These are phyloP conservation scores for Solanum acaule DNA, from an alignment of 257 asterid species.

Conservation along the genomic window DNA sequence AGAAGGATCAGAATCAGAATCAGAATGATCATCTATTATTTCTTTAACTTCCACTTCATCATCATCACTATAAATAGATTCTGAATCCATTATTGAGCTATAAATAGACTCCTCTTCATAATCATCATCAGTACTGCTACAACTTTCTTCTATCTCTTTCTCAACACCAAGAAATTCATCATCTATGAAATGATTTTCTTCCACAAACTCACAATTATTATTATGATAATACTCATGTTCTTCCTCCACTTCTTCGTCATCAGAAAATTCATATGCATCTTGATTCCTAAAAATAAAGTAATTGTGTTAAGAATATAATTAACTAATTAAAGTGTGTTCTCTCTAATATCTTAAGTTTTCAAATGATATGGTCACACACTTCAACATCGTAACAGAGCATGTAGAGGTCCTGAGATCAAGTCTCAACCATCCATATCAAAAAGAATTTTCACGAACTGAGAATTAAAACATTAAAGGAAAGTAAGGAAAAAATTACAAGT, in stretches of 20 bases:
- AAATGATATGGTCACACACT: neutral
- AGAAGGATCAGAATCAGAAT: slow-evolving; percentile 19
- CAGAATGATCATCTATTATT: slow-evolving; percentile 10
- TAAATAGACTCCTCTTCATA: slow-evolving; percentile 20
- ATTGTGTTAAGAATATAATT: neutral
- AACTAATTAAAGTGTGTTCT: neutral
- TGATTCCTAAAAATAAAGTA: slow-evolving; percentile 34
- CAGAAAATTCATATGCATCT: slow-evolving; percentile 53
- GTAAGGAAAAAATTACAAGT: neutral
- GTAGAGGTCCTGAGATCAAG: neutral
- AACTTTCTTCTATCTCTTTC: slow-evolving; percentile 2
- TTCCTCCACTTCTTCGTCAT: slow-evolving; percentile 43
- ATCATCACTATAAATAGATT: slow-evolving; percentile 4
- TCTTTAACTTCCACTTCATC: slow-evolving; percentile 21
- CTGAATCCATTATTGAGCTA: slow-evolving; percentile 34
- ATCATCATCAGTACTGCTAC: neutral
- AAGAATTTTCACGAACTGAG: neutral
- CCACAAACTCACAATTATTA: neutral
- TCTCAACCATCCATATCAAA: neutral
- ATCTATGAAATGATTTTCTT: neutral
- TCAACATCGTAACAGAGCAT: neutral
- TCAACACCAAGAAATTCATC: neutral
- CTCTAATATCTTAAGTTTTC: neutral
- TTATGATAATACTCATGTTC: slow-evolving; percentile 3
- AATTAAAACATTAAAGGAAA: neutral